Evolutionary conservation across 176 grass and related monocot genomes (phyloP).

Genomic region (Carex myosuroides): DNA sequence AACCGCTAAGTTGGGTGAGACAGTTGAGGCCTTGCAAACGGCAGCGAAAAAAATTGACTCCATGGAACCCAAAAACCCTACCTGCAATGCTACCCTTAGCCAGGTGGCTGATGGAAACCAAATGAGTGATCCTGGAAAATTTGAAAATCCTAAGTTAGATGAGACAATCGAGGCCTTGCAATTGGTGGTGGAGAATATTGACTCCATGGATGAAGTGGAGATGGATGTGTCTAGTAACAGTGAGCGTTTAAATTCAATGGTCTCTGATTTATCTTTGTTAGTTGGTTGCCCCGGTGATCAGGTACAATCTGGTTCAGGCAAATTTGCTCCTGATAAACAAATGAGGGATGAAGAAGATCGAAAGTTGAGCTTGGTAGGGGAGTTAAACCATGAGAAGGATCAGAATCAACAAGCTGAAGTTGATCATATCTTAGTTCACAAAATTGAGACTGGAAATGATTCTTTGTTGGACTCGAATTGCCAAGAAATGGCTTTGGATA

Average conservation of each 20-base stretch:
- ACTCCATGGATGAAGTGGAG: constrained; percentile 23
- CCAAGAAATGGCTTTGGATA: not conserved
- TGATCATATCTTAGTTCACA: not conserved
- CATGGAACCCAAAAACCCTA: not conserved
- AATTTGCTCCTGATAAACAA: not conserved
- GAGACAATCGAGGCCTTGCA: constrained; percentile 30
- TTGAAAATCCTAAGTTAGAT: not conserved
- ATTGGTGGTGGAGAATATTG: constrained; percentile 20
- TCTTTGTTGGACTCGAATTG: not conserved
- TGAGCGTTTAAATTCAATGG: constrained; percentile 29
- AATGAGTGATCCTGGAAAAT: not conserved
- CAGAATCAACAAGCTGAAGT: not conserved
- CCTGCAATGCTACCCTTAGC: not conserved
- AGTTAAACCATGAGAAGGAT: constrained; percentile 15
- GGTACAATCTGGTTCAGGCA: not conserved
- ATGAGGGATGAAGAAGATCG: constrained; percentile 21
- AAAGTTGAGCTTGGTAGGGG: constrained; percentile 11
- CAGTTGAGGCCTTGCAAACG: not conserved
- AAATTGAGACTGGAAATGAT: not conserved
- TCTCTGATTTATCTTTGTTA: constrained; percentile 44
- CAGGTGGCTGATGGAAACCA: not conserved
- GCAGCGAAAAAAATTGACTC: not conserved
- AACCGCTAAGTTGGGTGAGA: not conserved
- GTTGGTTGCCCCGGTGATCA: constrained; percentile 31
- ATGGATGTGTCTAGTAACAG: constrained; percentile 21